Conservation (phyloP, 768 basidiomycete genomes). For the Phanerochaete sordida region DNA sequence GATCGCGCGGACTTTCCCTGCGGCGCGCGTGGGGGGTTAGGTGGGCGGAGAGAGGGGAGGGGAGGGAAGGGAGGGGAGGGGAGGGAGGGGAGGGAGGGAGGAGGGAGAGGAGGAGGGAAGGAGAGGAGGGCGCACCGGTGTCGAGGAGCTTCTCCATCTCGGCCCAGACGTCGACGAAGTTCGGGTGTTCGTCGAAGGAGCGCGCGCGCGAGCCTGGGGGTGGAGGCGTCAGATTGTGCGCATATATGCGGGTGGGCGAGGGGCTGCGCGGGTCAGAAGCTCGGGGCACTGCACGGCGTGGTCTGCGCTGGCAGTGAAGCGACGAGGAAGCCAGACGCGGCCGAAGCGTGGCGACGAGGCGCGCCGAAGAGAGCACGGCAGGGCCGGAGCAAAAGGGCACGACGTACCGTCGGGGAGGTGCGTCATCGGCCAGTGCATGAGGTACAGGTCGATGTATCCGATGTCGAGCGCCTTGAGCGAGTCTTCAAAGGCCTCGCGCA, state of each 20-base stretch:
- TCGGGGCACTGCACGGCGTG: no score
- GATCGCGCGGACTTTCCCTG: constrained; percentile 18
- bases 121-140: constrained; percentile 17
- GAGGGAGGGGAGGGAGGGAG: no score
- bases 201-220: neutral
- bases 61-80: no score
- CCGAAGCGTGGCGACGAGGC: no score
- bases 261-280: no score
- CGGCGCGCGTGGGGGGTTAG: neutral
- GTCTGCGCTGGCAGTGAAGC: no score
- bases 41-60: neutral
- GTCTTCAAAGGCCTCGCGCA: constrained; percentile 27
- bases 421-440: constrained; percentile 34
- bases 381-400: neutral
- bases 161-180: constrained; percentile 31
- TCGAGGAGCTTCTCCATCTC: constrained; percentile 32
- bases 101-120: no score
- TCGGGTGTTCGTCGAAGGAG: constrained; percentile 13
- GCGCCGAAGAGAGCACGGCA: no score
- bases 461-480: constrained; percentile 26
- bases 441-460: constrained; percentile 36
- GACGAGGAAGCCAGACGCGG: no score
- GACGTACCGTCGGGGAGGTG: neutral
- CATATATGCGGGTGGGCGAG: no score
- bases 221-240: no score